These are phyloP conservation scores for Helminthosporium solani DNA, from an alignment of 2,329 filamentous ascomycete species.

Conservation along the genomic window DNA sequence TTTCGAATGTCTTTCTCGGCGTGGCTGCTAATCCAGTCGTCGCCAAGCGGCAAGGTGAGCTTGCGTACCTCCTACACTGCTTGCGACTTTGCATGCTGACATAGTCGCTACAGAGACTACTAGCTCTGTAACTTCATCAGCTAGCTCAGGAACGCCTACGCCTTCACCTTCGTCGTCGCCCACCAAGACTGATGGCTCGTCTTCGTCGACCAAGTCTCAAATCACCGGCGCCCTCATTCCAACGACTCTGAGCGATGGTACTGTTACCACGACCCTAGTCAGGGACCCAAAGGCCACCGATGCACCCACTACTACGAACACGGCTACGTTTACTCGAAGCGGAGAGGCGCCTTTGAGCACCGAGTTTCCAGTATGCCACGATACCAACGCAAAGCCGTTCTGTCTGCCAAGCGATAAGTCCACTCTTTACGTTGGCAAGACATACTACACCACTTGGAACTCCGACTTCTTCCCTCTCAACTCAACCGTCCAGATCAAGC, in stretches of 20 bases:
- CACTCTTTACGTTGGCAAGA: conserved; percentile 39
- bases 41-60: conserved; percentile 21
- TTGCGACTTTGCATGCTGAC: conserved; percentile 1
- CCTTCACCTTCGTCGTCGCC: neutral
- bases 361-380: conserved; percentile 34
- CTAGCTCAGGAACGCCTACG: neutral
- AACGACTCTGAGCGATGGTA: conserved; percentile 21
- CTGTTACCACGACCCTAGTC: conserved; percentile 18
- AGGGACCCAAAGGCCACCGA: conserved; percentile 13
- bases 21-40: conserved; percentile 20
- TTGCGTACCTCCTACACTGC: conserved; percentile 3
- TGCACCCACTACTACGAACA: conserved; percentile 2
- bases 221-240: conserved; percentile 19
- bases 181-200: neutral
- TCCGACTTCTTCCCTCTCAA: conserved; percentile 16
- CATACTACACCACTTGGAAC: conserved; percentile 40
- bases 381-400: conserved; percentile 30
- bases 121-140: neutral
- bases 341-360: conserved; percentile 15
- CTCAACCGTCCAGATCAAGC: conserved; percentile 25
- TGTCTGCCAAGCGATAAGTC: conserved; percentile 39
- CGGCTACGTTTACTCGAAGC: conserved; percentile 9
- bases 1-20: conserved; percentile 15
- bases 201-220: conserved; percentile 10
- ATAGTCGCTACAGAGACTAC: neutral